Evolutionary conservation across 805 yeast genomes (phyloP), one percentile per base, ranked within the genome.

Genomic region (Schwanniomyces vanrijiae): DNA sequence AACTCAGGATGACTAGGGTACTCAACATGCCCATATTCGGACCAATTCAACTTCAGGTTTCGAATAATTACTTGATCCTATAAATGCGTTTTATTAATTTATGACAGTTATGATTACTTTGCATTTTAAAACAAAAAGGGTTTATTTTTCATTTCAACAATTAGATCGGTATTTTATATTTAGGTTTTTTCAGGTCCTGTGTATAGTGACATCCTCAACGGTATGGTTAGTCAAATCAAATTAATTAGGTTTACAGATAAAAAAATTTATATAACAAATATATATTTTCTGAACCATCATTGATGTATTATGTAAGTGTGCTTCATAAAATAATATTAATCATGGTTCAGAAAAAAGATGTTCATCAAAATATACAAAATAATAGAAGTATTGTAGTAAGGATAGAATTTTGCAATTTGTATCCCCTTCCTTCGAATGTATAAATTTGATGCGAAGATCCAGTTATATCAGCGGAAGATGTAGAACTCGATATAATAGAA

Each of bases 191-290:
- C 33, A 44, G 40, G 55, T 55, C 65, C 69, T 66, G 69, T 66
- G 68, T 60, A 65, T 65, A 68, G 70, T 68, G 64, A 72, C 76
- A 71, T 71, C 77, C 77, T 72, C 77, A 72, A 72, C 77, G 77
- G 77, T 61, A 69, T 71, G 76, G 68, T 64, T 54, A 46, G 38
- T 37, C 39, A 37, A 20, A 19, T 5, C 14, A 34, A 19, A 18
- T 16, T 37, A 37, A 20, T 37, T 21, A 19, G 25, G 11, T 31
- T 37, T 37, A 11, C 19, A 31, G 34, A 31, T 9, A 9, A 26
- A 6, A 18, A 31, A 14, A 5, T 31, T 31, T 31, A 31, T 31
- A 14, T 16, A 31, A 31, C 8, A 7, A 31, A 31, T 31, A 31
- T 31, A 31, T 31, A 31, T 31, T 20, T 31, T 31, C 35, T 31